Evolutionary conservation across 2,329 filamentous ascomycete species (phyloP).

Genomic region (Colletotrichum sp.): DNA sequence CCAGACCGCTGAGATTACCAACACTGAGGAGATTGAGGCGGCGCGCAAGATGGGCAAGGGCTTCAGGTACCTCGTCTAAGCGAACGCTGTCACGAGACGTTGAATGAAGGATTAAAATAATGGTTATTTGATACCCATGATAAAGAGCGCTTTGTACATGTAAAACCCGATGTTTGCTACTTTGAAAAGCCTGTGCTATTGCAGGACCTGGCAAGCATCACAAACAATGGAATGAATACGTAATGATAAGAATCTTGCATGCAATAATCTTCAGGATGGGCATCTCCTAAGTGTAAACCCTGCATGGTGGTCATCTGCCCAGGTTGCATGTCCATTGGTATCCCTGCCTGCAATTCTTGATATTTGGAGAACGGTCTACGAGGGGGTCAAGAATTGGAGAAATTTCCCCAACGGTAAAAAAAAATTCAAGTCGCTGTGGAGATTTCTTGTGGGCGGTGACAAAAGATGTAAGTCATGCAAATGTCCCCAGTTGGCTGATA

Average conservation of each 20-base stretch:
- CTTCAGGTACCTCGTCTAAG: constrained; percentile 51
- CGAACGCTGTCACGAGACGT: neutral
- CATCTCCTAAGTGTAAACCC: neutral
- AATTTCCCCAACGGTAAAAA: neutral
- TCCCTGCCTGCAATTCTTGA: neutral
- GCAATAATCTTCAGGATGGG: neutral
- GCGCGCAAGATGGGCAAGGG: constrained; percentile 50
- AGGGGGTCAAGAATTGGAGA: neutral
- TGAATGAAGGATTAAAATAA: neutral
- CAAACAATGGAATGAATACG: neutral
- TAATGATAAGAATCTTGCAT: neutral
- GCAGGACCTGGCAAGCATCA: neutral
- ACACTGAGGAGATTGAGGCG: constrained; percentile 47
- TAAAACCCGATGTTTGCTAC: neutral
- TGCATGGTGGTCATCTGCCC: neutral
- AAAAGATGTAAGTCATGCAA: neutral
- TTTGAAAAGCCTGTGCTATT: neutral
- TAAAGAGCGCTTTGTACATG: neutral
- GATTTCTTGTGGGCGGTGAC: neutral
- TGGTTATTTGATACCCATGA: constrained; percentile 14
- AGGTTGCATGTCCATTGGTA: neutral
- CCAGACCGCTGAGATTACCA: constrained; percentile 42
- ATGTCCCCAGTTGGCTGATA: neutral
- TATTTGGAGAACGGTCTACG: neutral
- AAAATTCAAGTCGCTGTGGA: neutral